Evolutionary conservation across 352 stramenopile genomes (phyloP), one percentile per base, ranked within the genome.

Genomic region (Globisporangium canariense): DNA sequence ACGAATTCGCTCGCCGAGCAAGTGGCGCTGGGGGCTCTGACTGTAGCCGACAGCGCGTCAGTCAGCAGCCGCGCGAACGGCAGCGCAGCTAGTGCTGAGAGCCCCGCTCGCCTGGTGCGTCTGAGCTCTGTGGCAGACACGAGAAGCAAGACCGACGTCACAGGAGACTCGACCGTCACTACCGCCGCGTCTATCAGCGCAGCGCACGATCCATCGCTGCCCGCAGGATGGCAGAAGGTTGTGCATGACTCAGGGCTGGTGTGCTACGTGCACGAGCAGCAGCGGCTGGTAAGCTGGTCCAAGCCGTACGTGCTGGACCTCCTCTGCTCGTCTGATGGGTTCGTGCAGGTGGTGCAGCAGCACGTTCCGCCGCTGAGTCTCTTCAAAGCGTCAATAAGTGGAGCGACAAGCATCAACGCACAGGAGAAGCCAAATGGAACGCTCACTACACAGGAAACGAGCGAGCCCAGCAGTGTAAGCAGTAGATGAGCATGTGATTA

Each of bases 351-450:
- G 16, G 78, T 77, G 9, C 75, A 74, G 62, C 79, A 78, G 61
- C 82, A 93, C 60, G 76, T 91, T 41, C 86, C 84, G 7, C 81
- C 83, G 18, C 62, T 90, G 7, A 85, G 78, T 58, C 84, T 90
- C 32, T 93, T 93, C 49, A 62, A 68, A 28, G 36, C 69, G 40
- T 43, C 69, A 76, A 7, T 36, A 36, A 14, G 52, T 55, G 51
- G 47, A n/a, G 25, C 34, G 20, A 36, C 10, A 5, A 49, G 3
- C 10, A 36, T 47, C 56, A 18, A 6, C 28, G n/a, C 28, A 25
- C 25, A 46, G 32, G 36, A 43, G 58, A 64, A 58, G 45, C 11
- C 16, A 2, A 40, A 40, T 45, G 49, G 20, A 36, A 10, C 25
- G 20, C 8, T 7, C 6, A n/a, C 32, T 36, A 36, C 7, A 40